These are phyloP conservation scores for Penicillium bialowiezense DNA, from an alignment of 495 filamentous ascomycete genomes.

Conservation along the genomic window DNA sequence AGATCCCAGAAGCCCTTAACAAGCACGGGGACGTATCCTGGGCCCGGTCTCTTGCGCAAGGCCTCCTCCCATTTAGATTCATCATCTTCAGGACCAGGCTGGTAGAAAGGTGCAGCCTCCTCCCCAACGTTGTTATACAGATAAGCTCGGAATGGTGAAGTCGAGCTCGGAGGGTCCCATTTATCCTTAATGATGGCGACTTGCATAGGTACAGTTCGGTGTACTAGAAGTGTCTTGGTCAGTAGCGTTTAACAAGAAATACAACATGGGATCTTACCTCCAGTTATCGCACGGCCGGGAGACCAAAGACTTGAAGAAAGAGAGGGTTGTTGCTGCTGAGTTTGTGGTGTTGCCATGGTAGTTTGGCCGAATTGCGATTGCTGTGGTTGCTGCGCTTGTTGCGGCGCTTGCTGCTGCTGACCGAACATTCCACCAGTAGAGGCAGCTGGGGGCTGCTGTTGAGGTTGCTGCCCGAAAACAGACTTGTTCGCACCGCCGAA, in stretches of 20 bases:
- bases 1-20: conserved; percentile 68
- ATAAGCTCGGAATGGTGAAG: conserved; percentile 83
- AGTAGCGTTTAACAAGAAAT: conserved; percentile 1
- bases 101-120: conserved; percentile 75
- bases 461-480: conserved; percentile 37
- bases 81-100: conserved; percentile 73
- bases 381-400: conserved; percentile 34
- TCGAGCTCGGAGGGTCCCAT: conserved; percentile 71
- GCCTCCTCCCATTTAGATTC: conserved; percentile 91
- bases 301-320: conserved; percentile 47
- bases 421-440: too few species aligned
- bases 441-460: too few species aligned
- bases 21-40: conserved; percentile 72
- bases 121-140: conserved; percentile 91
- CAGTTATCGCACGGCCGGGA: conserved; percentile 46
- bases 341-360: conserved; percentile 26
- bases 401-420: conserved; percentile 37
- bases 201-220: conserved; percentile 83
- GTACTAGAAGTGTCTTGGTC: conserved; percentile 35
- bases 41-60: conserved; percentile 72
- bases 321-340: conserved; percentile 40
- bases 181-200: conserved; percentile 74
- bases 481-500: conserved; percentile 41
- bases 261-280: conserved; percentile 25
- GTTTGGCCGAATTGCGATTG: conserved; percentile 32